These are phyloP conservation scores for Tolypocladium inflatum DNA, from an alignment of 2,329 filamentous ascomycete species.

Conservation along the genomic window DNA sequence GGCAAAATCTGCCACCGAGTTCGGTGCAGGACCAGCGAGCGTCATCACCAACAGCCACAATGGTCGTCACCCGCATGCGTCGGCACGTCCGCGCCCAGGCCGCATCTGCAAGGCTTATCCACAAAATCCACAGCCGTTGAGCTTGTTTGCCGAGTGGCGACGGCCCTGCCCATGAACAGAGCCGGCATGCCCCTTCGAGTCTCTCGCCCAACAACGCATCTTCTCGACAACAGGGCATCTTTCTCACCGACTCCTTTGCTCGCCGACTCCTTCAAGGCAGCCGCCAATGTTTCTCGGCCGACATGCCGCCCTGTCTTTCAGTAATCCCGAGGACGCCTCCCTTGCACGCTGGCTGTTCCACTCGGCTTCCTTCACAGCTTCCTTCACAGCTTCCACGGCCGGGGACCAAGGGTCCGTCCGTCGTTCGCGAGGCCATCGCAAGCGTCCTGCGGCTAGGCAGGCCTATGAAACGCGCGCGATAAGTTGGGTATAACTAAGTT, in stretches of 20 bases:
- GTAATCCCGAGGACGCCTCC: background rate
- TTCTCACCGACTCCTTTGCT: background rate
- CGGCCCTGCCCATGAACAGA: background rate
- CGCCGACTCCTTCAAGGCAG: background rate
- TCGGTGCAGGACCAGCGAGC: no score
- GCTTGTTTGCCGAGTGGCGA: background rate
- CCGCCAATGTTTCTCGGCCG: background rate
- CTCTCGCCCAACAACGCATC: background rate
- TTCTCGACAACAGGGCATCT: background rate
- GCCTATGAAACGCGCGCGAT: slow-evolving; percentile 11
- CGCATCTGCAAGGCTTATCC: background rate
- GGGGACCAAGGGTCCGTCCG: background rate
- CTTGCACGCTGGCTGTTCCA: background rate
- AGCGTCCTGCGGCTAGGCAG: slow-evolving; percentile 5
- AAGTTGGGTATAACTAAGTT: background rate
- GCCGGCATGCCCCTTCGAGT: no score
- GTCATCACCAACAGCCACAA: no score
- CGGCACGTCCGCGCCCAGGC: background rate
- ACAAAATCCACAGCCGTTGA: background rate
- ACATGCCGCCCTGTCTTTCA: background rate
- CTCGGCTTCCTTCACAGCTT: background rate
- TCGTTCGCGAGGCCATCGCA: background rate
- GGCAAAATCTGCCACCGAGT: no score
- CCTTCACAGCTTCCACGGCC: background rate
- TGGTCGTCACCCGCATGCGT: background rate